Evolutionary conservation across 2,329 filamentous ascomycete genomes (phyloP).

Genomic region (Amauroascus verrucosus): DNA sequence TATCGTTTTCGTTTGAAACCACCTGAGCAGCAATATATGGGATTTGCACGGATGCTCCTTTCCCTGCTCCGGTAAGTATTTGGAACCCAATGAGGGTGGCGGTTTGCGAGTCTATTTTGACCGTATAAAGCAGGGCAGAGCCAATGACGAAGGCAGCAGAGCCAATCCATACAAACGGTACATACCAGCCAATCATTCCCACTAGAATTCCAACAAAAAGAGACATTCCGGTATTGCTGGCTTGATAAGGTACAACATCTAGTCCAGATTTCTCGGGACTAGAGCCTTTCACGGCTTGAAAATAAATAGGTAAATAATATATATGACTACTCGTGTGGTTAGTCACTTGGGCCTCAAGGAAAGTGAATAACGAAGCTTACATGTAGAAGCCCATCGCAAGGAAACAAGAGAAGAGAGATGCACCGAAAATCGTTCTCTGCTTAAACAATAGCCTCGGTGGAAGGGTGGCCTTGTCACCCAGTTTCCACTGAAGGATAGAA

Average conservation of each 20-base stretch:
- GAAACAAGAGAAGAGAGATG: slow-evolving; percentile 9
- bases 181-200: slow-evolving; percentile 18
- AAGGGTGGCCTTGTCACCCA: slow-evolving; percentile 20
- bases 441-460: slow-evolving; percentile 21
- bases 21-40: slow-evolving; percentile 17
- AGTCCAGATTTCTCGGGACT: slow-evolving; percentile 29
- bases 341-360: background rate
- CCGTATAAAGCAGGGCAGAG: slow-evolving; percentile 23
- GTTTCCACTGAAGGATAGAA: slow-evolving; percentile 7
- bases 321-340: slow-evolving; percentile 4
- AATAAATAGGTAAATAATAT: slow-evolving; percentile 27
- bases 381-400: slow-evolving; percentile 9
- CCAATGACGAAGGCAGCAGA: slow-evolving; percentile 20
- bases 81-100: slow-evolving; percentile 21
- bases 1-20: slow-evolving; percentile 16
- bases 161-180: slow-evolving; percentile 18
- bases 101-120: slow-evolving; percentile 17
- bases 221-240: slow-evolving; percentile 20
- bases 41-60: slow-evolving; percentile 19
- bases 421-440: slow-evolving; percentile 9
- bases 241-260: slow-evolving; percentile 29
- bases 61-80: slow-evolving; percentile 19
- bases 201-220: slow-evolving; percentile 13
- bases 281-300: slow-evolving; percentile 37
- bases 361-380: background rate